Conservation (phyloP, 2,329 filamentous ascomycete species). For the Neonectria ditissima region DNA sequence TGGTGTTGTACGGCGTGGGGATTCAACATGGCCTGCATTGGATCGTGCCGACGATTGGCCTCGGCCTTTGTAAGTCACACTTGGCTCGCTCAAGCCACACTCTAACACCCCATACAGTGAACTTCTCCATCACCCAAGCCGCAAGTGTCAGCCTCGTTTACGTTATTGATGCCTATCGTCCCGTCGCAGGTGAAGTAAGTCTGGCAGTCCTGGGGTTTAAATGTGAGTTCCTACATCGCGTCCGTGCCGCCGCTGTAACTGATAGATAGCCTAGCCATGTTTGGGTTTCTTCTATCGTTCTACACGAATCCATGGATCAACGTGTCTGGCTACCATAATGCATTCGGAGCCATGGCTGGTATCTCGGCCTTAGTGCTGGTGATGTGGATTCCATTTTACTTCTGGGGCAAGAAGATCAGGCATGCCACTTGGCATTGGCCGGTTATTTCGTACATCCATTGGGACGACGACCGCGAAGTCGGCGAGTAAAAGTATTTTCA, state of each 20-base stretch:
- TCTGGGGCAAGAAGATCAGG: constrained; percentile 64
- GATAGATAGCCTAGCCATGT: constrained; percentile 53
- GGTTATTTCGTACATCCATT: constrained; percentile 59
- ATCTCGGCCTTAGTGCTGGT: constrained; percentile 61
- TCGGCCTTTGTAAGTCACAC: constrained; percentile 60
- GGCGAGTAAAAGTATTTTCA: constrained; percentile 57
- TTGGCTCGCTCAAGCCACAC: not conserved
- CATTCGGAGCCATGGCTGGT: constrained; percentile 69
- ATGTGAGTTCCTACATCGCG: constrained; percentile 50
- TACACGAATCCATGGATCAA: constrained; percentile 71
- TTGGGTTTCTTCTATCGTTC: constrained; percentile 70
- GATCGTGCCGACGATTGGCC: constrained; percentile 67
- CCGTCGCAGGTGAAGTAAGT: constrained; percentile 67
- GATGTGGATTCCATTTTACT: constrained; percentile 62
- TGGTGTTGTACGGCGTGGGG: constrained; percentile 61
- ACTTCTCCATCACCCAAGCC: constrained; percentile 66
- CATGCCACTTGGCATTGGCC: constrained; percentile 61
- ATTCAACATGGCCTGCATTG: constrained; percentile 61
- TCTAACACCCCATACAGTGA: constrained; percentile 52
- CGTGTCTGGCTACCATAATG: constrained; percentile 60
- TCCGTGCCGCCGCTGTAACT: constrained; percentile 5
- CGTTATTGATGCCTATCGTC: constrained; percentile 68
- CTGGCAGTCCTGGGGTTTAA: constrained; percentile 67
- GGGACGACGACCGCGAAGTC: constrained; percentile 66
- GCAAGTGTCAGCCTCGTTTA: constrained; percentile 69